These are phyloP conservation scores for Nissolia schottii DNA, from an alignment of 306 rosid genomes.

Conservation along the genomic window DNA sequence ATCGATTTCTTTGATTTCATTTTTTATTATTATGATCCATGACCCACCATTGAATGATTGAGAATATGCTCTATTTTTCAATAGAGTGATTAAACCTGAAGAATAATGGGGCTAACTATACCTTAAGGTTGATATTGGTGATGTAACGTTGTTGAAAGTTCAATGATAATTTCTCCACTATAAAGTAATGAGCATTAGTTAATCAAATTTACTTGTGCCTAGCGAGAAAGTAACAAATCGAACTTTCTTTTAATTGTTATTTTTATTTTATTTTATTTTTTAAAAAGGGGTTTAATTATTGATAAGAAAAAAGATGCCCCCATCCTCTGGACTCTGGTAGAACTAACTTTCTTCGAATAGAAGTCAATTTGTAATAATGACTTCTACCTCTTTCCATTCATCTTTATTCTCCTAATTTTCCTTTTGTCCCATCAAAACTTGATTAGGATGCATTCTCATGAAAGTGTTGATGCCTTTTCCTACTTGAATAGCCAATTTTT, in stretches of 20 bases:
- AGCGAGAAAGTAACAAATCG: background rate
- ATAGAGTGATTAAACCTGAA: background rate
- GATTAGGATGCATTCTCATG: background rate
- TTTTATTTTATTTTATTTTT: no score
- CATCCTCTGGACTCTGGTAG: background rate
- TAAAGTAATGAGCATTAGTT: background rate
- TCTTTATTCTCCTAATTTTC: background rate
- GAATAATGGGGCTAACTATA: background rate
- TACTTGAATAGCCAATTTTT: background rate
- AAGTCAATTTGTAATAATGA: constrained; percentile 15
- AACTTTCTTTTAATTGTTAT: no score
- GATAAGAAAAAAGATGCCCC: background rate
- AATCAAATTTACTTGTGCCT: background rate
- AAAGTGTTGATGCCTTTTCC: background rate
- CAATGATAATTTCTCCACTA: constrained; percentile 21
- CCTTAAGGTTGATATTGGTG: constrained; percentile 8
- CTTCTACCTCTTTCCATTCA: background rate
- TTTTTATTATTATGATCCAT: background rate
- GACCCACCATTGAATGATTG: background rate
- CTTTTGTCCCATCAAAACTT: background rate
- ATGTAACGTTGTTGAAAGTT: constrained; percentile 32
- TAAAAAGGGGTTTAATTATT: background rate
- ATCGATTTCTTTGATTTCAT: background rate
- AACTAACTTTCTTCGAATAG: constrained; percentile 21
- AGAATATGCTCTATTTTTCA: background rate